Conservation (phyloP, 2,329 filamentous ascomycete species). For the Aschersonia sp. region DNA sequence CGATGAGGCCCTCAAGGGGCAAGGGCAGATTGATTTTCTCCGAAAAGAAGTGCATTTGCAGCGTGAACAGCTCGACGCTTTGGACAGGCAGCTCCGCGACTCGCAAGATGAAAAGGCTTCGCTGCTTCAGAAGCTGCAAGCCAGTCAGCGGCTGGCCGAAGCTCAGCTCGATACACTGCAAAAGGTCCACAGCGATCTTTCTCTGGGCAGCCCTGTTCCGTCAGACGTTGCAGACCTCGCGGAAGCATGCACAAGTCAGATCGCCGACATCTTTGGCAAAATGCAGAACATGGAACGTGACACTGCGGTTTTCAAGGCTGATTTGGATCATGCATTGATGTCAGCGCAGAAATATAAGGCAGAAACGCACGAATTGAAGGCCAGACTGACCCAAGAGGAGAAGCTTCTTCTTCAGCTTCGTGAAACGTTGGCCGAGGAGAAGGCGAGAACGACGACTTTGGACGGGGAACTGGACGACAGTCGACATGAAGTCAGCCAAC, state of each 20-base stretch:
- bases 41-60: slow-evolving; percentile 45
- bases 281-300: slow-evolving; percentile 45
- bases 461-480: slow-evolving; percentile 48
- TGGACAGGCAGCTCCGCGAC: slow-evolving; percentile 41
- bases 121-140: slow-evolving; percentile 33
- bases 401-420: slow-evolving; percentile 34
- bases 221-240: slow-evolving; percentile 42
- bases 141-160: slow-evolving; percentile 35
- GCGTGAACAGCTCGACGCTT: slow-evolving; percentile 42
- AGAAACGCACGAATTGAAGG: slow-evolving; percentile 40
- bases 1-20: slow-evolving; percentile 41
- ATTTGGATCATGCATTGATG: slow-evolving; percentile 45
- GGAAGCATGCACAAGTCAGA: slow-evolving; percentile 42
- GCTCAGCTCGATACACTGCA: slow-evolving; percentile 39
- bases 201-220: slow-evolving; percentile 36
- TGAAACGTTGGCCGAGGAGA: slow-evolving; percentile 38
- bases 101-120: slow-evolving; percentile 39
- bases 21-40: slow-evolving; percentile 49
- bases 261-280: slow-evolving; percentile 45
- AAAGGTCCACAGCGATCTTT: slow-evolving; percentile 44
- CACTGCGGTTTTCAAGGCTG: slow-evolving; percentile 42
- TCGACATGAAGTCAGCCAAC: slow-evolving; percentile 50
- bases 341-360: slow-evolving; percentile 39
- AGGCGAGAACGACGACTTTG: slow-evolving; percentile 37
- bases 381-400: slow-evolving; percentile 37